Evolutionary conservation across 2,329 filamentous ascomycete species (phyloP), one percentile per base, ranked within the genome.

Genomic region (Xylaria sp.): DNA sequence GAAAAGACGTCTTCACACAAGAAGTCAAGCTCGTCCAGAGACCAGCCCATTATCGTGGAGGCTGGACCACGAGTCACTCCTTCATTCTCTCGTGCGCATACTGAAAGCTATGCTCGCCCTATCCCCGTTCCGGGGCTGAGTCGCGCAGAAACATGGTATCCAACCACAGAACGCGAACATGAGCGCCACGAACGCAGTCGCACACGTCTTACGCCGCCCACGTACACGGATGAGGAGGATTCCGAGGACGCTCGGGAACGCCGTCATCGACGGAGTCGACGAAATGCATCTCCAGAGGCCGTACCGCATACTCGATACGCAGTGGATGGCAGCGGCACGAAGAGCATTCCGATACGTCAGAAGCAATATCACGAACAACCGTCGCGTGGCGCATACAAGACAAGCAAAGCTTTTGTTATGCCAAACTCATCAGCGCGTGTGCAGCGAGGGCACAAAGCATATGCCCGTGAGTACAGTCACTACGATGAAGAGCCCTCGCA

Each of bases 1-100:
- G 77, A 78, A 54, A 79, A 79, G 63, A 5, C 69, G 18, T 70
- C 77, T 2, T 72, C 73, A 7, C 73, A 76, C 62, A 78, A 77
- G 68, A 78, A 78, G 54, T 69, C 70, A 28, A 65, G 69, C 6
- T 70, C 72, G 5, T 71, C 73, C 51, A 70, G 74, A 64, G 72
- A 73, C 44, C 72, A 76, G 28, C 71, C 76, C 10, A 72, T 75
- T 41, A 70, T 76, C 41, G 67, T 75, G 9, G 74, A 76, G 46
- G 66, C 63, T 31, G 61, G 61, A 13, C 60, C 74, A 12, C 59
- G 70, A 59, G 15, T 28, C 20, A 25, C 56, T 23, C 75, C 76
- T 34, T 37, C 71, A 46, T 46, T 70, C 57, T 66, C 69, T 23
- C 76, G 76, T 52, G 67, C 76, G 7, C 74, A 74, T 50, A 77